Evolutionary conservation across 805 yeast genomes (phyloP), one percentile per base, ranked within the genome.

Genomic region (Monosporozyma aquatica): DNA sequence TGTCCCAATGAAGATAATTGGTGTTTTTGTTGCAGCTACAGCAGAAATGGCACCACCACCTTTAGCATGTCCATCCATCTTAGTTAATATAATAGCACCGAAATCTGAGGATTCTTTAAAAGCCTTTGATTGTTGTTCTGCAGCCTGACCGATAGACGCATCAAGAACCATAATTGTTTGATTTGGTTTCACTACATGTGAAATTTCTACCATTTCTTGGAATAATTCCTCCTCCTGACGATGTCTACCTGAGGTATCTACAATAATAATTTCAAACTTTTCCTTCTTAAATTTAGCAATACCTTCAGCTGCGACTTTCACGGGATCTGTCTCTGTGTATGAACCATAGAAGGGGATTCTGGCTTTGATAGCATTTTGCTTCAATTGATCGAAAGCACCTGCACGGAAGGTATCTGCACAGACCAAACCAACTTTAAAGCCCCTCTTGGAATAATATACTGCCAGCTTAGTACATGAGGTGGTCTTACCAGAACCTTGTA

Each of bases 21-120:
- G 98, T 0, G 97, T 92, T 43, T 84, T 74, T 2, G 97, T 90
- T 2, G 96, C 92, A 2, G 98, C 98, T 42, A 90, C 97, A 0
- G 98, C 98, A 30, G 96, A 87, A 42, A 90, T 89, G 24, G 98
- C 98, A 71, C 98, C 98, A 67, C 98, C 98, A 62, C 98, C 98
- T 66, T 84, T 90, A 29, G 97, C 98, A 57, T 92, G 97, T 41
- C 97, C 97, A 65, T 90, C 98, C 94, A 90, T 80, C 63, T 90
- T 90, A 18, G 98, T 90, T 58, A 90, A 72, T 46, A 90, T 82
- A 49, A 90, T 90, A 21, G 97, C 87, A 54, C 98, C 98, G 58
- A 92, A 92, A 58, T 90, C 80, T 4, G 96, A 72, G 25, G 89
- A 77, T 41, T 89, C 95, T 64, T 90, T 92, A 68, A 90, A 90